phyloP scores from a whole-genome alignment of 768 basidiomycete genomes.

The Termitomyces sp. region DNA sequence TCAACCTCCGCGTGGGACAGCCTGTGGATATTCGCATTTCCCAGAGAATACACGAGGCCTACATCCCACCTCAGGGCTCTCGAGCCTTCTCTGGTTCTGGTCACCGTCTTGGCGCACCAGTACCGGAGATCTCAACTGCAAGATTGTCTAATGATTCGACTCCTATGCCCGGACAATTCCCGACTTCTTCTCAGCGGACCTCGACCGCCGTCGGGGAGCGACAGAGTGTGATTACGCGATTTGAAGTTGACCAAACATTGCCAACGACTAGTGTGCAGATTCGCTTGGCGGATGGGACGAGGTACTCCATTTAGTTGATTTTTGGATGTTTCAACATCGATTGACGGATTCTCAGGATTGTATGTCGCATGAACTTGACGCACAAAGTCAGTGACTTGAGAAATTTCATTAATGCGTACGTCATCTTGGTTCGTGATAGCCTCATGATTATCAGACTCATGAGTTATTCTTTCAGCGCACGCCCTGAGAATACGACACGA shows the following conservation, averaged over 20 bases:
- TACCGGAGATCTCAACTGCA: constrained; percentile 35
- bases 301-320: constrained; percentile 32
- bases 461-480: constrained; percentile 40
- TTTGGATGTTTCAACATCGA: neutral
- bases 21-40: constrained; percentile 79
- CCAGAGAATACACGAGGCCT: constrained; percentile 67
- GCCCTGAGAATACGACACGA: constrained; percentile 56
- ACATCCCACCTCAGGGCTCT: constrained; percentile 45
- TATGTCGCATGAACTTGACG: constrained; percentile 82
- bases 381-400: constrained; percentile 86
- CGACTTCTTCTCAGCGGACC: constrained; percentile 23
- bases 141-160: constrained; percentile 3
- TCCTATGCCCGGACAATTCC: constrained; percentile 61
- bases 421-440: constrained; percentile 14
- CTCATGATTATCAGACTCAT: neutral
- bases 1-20: constrained; percentile 72
- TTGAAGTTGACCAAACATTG: constrained; percentile 75
- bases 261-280: constrained; percentile 91
- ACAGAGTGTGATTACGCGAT: constrained; percentile 43
- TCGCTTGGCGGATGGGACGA: constrained; percentile 84
- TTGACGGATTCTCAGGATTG: constrained; percentile 43
- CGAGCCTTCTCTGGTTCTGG: constrained; percentile 67
- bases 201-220: constrained; percentile 14
- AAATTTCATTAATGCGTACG: constrained; percentile 86
- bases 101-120: constrained; percentile 74